Conservation (phyloP, 2,329 filamentous ascomycete species). For the Mycocentrospora acerina region DNA sequence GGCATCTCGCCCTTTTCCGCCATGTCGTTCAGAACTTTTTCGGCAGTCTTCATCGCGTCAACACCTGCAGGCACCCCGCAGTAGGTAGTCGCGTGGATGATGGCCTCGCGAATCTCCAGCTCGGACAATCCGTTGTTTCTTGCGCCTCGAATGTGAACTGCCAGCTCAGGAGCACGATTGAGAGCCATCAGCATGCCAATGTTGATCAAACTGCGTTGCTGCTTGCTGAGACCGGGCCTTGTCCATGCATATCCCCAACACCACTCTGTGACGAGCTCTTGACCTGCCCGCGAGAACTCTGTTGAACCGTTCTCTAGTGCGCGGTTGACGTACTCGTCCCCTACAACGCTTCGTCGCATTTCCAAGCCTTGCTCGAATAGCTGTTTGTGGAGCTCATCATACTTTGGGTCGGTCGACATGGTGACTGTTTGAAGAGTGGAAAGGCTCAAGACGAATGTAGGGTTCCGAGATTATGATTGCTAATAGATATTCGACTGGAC, state of each 20-base stretch:
- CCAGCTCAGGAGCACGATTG: constrained; percentile 61
- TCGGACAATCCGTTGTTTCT: constrained; percentile 64
- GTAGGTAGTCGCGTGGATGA: constrained; percentile 54
- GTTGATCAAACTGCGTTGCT: constrained; percentile 63
- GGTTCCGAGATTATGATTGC: too few relatives aligned
- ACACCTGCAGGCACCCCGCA: constrained; percentile 58
- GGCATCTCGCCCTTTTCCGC: constrained; percentile 46
- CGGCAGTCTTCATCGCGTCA: constrained; percentile 56
- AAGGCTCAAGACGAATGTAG: background rate
- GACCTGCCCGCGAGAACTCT: constrained; percentile 61
- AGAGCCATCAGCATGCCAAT: constrained; percentile 66
- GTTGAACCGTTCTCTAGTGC: constrained; percentile 58
- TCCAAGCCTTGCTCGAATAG: constrained; percentile 63
- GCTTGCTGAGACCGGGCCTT: constrained; percentile 61
- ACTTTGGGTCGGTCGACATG: constrained; percentile 46
- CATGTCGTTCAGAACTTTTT: constrained; percentile 56
- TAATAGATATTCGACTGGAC: too few relatives aligned
- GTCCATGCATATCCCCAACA: constrained; percentile 67
- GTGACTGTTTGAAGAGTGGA: constrained; percentile 12
- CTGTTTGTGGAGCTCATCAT: constrained; percentile 51
- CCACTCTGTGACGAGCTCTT: constrained; percentile 64
- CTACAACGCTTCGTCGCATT: constrained; percentile 61
- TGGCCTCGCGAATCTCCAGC: constrained; percentile 63
- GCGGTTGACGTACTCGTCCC: constrained; percentile 61
- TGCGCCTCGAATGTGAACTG: constrained; percentile 63